Conservation (phyloP, 2,329 filamentous ascomycete species). For the Aspergillus felis region DNA sequence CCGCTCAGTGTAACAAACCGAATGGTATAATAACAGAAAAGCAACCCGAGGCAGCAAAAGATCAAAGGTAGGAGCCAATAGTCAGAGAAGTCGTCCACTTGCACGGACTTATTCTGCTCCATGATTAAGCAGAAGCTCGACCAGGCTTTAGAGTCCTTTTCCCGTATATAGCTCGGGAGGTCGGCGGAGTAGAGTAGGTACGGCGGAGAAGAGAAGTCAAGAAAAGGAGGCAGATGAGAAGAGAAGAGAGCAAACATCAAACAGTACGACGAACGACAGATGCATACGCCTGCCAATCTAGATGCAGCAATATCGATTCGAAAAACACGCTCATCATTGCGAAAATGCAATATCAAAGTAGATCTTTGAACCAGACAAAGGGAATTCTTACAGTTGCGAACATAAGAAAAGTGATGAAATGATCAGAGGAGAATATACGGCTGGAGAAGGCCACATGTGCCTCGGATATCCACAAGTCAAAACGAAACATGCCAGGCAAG, state of each 20-base stretch:
- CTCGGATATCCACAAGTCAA: conserved; percentile 23
- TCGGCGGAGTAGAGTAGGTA: conserved; percentile 4
- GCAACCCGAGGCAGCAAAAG: background rate
- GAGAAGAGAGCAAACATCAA: conserved; percentile 12
- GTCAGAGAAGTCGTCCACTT: background rate
- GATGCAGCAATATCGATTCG: conserved; percentile 24
- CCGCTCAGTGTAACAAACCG: conserved; percentile 13
- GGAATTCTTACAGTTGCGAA: conserved; percentile 17
- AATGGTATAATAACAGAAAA: conserved; percentile 10
- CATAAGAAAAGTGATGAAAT: conserved; percentile 12
- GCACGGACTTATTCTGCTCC: background rate
- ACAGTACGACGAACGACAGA: conserved; percentile 21
- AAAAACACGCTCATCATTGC: conserved; percentile 23
- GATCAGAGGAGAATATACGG: conserved; percentile 7
- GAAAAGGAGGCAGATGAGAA: conserved; percentile 3
- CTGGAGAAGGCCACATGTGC: conserved; percentile 15
- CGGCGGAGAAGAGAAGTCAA: conserved; percentile 6
- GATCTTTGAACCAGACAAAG: conserved; percentile 19
- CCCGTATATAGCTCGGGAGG: background rate
- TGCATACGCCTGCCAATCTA: conserved; percentile 27
- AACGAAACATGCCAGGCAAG: background rate
- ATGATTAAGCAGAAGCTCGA: background rate
- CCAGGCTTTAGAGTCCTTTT: background rate
- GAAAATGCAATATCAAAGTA: conserved; percentile 22
- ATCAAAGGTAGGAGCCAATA: background rate